Base-by-base conservation (phyloP, 257 asterid species). In the Solanum medicagineum region DNA sequence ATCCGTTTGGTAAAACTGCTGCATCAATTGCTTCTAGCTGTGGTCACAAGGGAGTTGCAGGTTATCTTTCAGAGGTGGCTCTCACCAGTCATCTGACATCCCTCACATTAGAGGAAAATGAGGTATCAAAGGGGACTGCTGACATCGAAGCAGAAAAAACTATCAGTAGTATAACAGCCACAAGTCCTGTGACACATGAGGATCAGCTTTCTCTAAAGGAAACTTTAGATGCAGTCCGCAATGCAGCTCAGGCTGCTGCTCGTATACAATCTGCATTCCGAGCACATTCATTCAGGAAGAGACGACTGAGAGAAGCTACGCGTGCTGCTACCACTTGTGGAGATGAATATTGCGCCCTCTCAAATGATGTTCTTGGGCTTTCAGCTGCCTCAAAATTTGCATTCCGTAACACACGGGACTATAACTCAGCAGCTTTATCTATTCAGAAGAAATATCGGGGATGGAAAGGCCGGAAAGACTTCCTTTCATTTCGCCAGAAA, bases 251-350 rank as follows among this genome's bases (percentile, higher is more conserved):
- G 90, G 98, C 99, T 80, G 99, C 99, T 74, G 98, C 99, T 70
- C 98, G 97, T 15, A 97, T 97, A 86, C 99, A 97, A 88, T 93
- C 95, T 51, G 99, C 98, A n/a, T 94, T 97, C 70, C 99, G 98
- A 63, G 97, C 97, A 26, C 98, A 97, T 92, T 97, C 99, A 45
- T 95, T 97, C 92, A 86, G 93, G 88, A 95, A 71, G 91, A 90
- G 98, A 89, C 97, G 89, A 90, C 92, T 90, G 70, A 90, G 86
- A 84, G 95, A 90, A 83, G 88, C 90, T 79, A 69, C 89, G 20
- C 60, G 56, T 7, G 80, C 89, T 42, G 22, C 85, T 83, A 83
- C 90, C 73, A 86, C 62, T 70, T 65, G 65, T 84, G 91, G 90
- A 83, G 95, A 94, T 88, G 94, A 90, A 74, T 95, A 86, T 75